Conservation (phyloP, 148 eudicot species). For the Amaranthus hypochondriacus region DNA sequence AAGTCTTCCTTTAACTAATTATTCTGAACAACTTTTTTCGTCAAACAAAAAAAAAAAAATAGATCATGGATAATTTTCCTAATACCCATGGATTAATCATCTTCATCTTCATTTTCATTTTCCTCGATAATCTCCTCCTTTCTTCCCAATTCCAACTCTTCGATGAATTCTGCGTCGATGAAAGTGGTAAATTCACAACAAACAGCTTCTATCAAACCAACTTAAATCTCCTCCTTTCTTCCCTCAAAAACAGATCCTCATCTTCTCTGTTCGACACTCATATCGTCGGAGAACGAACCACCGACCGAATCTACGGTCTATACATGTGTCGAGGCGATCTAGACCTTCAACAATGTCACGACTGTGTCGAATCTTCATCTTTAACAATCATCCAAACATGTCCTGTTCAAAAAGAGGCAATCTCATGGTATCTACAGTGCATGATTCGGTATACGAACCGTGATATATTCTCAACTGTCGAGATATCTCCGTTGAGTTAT, state of each 20-base stretch:
- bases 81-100: not conserved
- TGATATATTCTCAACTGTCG: slow-evolving; percentile 5
- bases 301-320: slow-evolving; percentile 9
- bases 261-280: not conserved
- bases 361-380: slow-evolving; percentile 12
- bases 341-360: slow-evolving; percentile 2
- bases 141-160: slow-evolving; percentile 7
- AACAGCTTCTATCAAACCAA: slow-evolving; percentile 9
- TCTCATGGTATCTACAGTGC: slow-evolving; percentile 20
- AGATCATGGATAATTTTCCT: not conserved
- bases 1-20: too few species aligned
- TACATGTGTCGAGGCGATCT: slow-evolving; percentile 24
- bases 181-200: slow-evolving; percentile 7
- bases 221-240: slow-evolving; percentile 5
- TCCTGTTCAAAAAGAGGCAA: slow-evolving; percentile 11
- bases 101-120: not conserved
- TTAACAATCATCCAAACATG: not conserved
- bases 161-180: not conserved
- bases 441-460: slow-evolving; percentile 17
- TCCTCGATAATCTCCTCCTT: not conserved
- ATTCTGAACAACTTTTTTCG: too few species aligned
- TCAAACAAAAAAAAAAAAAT: not conserved
- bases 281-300: slow-evolving; percentile 2
- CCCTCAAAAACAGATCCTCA: slow-evolving; percentile 2
- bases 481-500: not conserved